Evolutionary conservation across 345 rosid genomes (phyloP).

Genomic region (Firmiana major): DNA sequence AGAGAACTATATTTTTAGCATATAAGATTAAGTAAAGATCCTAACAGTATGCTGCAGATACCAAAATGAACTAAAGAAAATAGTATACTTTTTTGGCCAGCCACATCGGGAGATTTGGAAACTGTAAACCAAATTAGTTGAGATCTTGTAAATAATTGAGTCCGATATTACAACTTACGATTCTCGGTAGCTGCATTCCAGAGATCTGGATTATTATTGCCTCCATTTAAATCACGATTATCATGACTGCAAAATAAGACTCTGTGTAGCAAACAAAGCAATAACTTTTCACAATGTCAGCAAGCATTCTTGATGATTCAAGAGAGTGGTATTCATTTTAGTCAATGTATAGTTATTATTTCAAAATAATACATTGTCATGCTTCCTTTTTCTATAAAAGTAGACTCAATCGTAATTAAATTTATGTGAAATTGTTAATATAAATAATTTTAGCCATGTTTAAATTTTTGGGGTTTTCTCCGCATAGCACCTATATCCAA

Average conservation of each 20-base stretch:
- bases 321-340: neutral
- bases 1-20: neutral
- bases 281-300: slow-evolving; percentile 9
- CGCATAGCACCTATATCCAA: neutral
- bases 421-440: neutral
- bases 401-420: neutral
- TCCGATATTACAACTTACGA: slow-evolving; percentile 31
- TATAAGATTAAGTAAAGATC: slow-evolving; percentile 4
- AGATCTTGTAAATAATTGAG: slow-evolving; percentile 17
- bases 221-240: slow-evolving; percentile 24
- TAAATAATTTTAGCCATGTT: neutral
- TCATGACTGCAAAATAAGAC: slow-evolving; percentile 23
- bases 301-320: neutral
- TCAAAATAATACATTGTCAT: neutral
- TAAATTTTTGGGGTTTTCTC: neutral
- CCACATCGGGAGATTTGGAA: slow-evolving; percentile 15
- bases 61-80: slow-evolving; percentile 4
- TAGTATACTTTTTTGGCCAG: slow-evolving; percentile 5
- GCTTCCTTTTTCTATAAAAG: neutral
- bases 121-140: slow-evolving; percentile 6
- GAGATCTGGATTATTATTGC: slow-evolving; percentile 21
- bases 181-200: slow-evolving; percentile 34
- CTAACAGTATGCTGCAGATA: neutral
- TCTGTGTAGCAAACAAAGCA: slow-evolving; percentile 33
- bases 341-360: neutral